Percentiles rank a stretch among this genome's conserved stretches.
phyloP scores from a whole-genome alignment of 352 stramenopile species.

The Halophytophthora polymorphica region DNA sequence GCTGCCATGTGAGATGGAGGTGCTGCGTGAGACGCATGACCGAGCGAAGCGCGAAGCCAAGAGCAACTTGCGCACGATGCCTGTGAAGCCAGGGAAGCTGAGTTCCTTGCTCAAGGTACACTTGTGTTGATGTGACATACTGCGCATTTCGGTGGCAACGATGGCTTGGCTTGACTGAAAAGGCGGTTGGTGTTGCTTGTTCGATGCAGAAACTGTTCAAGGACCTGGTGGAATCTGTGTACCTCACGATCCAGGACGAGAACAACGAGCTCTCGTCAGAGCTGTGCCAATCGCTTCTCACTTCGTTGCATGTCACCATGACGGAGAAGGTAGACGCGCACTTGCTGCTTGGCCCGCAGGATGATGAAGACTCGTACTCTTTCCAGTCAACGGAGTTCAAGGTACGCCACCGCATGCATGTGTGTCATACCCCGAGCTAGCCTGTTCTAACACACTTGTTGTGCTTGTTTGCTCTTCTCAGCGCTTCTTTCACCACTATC shows the following conservation, averaged over 20 bases:
- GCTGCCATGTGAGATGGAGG: slow-evolving; percentile 58
- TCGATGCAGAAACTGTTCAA: slow-evolving; percentile 71
- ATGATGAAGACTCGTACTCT: slow-evolving; percentile 58
- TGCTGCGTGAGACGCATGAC: slow-evolving; percentile 47
- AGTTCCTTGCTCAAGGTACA: slow-evolving; percentile 55
- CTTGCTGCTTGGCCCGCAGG: slow-evolving; percentile 33
- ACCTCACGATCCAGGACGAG: slow-evolving; percentile 62
- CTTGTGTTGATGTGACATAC: too few relatives aligned
- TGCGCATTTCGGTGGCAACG: not conserved
- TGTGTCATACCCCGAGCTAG: not conserved
- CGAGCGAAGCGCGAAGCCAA: slow-evolving; percentile 47
- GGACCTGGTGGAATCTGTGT: slow-evolving; percentile 68
- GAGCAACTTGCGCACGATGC: slow-evolving; percentile 52
- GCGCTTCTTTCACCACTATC: slow-evolving; percentile 76
- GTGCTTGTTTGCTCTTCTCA: slow-evolving; percentile 14
- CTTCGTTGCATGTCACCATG: slow-evolving; percentile 57
- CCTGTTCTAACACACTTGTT: not conserved
- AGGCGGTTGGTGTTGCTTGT: not conserved
- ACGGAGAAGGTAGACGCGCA: slow-evolving; percentile 52
- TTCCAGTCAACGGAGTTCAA: slow-evolving; percentile 71
- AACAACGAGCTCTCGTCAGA: slow-evolving; percentile 68
- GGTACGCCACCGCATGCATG: slow-evolving; percentile 20
- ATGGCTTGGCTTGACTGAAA: too few relatives aligned
- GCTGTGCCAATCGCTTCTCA: slow-evolving; percentile 53
- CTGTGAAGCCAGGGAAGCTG: slow-evolving; percentile 61